These are phyloP conservation scores for Mycena vulgaris DNA, from an alignment of 768 basidiomycete species.

Conservation along the genomic window DNA sequence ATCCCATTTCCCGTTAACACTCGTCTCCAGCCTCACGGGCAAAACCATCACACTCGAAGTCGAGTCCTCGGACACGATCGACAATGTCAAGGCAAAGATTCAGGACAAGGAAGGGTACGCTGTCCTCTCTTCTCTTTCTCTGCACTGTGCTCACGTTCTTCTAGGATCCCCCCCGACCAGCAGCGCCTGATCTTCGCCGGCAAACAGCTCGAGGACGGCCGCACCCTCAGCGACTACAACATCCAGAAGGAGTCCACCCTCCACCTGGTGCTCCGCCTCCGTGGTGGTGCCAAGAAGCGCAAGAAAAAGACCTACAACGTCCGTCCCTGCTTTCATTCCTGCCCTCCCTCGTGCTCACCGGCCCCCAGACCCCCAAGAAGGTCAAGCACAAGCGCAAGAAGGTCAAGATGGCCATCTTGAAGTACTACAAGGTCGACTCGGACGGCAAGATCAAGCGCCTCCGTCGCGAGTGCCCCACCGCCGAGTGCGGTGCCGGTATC, in stretches of 20 bases:
- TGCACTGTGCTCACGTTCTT: conserved; percentile 17
- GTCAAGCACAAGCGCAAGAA: conserved; percentile 99
- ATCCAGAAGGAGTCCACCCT: conserved; percentile 99
- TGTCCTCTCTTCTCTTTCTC: conserved; percentile 1
- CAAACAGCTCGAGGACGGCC: conserved; percentile 99
- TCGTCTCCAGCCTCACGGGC: conserved; percentile 86
- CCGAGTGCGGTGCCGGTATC: conserved; percentile 88
- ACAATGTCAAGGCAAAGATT: conserved; percentile 98
- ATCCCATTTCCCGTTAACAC: conserved; percentile 1
- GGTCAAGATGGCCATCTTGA: conserved; percentile 99
- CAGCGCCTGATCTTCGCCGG: conserved; percentile 99
- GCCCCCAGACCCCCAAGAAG: conserved; percentile 92
- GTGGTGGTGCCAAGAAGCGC: conserved; percentile 99
- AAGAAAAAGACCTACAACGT: conserved; percentile 99
- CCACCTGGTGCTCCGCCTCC: conserved; percentile 96
- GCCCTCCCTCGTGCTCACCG: background rate
- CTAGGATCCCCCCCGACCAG: conserved; percentile 92
- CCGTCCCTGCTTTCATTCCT: conserved; percentile 45
- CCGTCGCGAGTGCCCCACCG: conserved; percentile 93
- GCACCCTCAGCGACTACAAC: conserved; percentile 95
- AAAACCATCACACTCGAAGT: conserved; percentile 99
- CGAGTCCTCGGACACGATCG: conserved; percentile 97
- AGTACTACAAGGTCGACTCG: conserved; percentile 99
- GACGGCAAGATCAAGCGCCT: conserved; percentile 99
- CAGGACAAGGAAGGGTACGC: conserved; percentile 96